phyloP scores from a whole-genome alignment of 345 rosid species.

The Gossypium thurberi region DNA sequence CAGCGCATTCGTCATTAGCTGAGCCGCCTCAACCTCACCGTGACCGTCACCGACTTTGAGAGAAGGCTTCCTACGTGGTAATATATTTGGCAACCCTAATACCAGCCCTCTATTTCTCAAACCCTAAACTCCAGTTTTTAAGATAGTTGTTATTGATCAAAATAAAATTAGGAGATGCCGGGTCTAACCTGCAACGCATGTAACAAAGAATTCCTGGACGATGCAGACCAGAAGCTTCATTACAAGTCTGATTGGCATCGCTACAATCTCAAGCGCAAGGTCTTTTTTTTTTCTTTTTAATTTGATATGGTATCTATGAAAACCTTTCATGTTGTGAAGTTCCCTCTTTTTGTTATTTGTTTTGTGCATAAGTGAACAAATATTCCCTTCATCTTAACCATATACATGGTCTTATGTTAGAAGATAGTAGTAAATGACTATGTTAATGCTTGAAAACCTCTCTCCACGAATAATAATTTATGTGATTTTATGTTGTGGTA shows the following conservation, averaged over 20 bases:
- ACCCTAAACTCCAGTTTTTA: background rate
- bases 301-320: background rate
- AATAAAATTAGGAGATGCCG: conserved; percentile 35
- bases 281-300: conserved; percentile 3
- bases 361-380: background rate
- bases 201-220: conserved; percentile 73
- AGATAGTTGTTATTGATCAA: background rate
- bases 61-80: background rate
- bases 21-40: background rate
- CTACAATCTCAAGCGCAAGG: conserved; percentile 98
- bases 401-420: background rate
- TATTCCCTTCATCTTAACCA: background rate
- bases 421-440: background rate
- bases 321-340: background rate
- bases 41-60: background rate
- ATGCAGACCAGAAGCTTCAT: conserved; percentile 71
- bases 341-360: background rate
- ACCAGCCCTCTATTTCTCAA: background rate
- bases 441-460: background rate
- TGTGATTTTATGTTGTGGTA: background rate
- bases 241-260: conserved; percentile 99
- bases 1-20: background rate
- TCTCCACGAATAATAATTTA: background rate
- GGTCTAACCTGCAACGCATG: conserved; percentile 91
- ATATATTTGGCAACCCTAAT: background rate